phyloP scores from a whole-genome alignment of 2,329 filamentous ascomycete species.

The Aquanectria penicillioides region DNA sequence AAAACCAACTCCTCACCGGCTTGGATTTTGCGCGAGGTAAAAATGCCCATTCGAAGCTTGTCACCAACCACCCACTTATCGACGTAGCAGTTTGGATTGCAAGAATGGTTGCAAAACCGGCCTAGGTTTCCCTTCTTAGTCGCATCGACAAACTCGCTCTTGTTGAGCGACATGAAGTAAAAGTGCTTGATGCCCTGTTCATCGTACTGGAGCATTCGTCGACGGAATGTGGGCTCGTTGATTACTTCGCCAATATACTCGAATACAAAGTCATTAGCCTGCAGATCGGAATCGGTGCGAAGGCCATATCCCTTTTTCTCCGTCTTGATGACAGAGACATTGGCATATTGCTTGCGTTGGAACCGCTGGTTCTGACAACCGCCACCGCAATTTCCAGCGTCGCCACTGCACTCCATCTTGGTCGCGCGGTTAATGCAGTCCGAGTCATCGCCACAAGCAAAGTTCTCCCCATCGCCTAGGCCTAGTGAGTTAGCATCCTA shows the following conservation, averaged over 20 bases:
- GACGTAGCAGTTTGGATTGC: slow-evolving; percentile 98
- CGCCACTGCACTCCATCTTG: slow-evolving; percentile 92
- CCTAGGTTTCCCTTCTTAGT: slow-evolving; percentile 97
- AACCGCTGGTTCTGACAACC: slow-evolving; percentile 96
- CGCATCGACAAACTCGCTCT: slow-evolving; percentile 96
- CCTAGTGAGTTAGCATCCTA: slow-evolving; percentile 26
- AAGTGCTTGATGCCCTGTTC: slow-evolving; percentile 98
- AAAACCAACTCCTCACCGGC: slow-evolving; percentile 96
- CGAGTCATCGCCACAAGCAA: slow-evolving; percentile 93
- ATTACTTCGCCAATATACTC: slow-evolving; percentile 99
- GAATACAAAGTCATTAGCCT: slow-evolving; percentile 91
- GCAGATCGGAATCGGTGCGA: slow-evolving; percentile 80
- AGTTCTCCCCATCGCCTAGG: slow-evolving; percentile 72
- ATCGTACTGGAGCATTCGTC: slow-evolving; percentile 92
- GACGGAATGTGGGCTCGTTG: slow-evolving; percentile 88
- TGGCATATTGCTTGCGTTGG: slow-evolving; percentile 86
- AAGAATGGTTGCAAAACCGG: slow-evolving; percentile 98
- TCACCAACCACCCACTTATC: slow-evolving; percentile 99
- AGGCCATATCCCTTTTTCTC: slow-evolving; percentile 98
- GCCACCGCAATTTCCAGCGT: slow-evolving; percentile 83
- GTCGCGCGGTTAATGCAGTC: slow-evolving; percentile 99
- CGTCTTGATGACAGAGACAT: slow-evolving; percentile 95
- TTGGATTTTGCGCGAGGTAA: slow-evolving; percentile 84
- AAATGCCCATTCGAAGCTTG: slow-evolving; percentile 98
- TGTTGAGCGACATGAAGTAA: slow-evolving; percentile 99